Evolutionary conservation across 2,329 filamentous ascomycete species (phyloP).

Genomic region (Pseudogymnoascus verrucosus): DNA sequence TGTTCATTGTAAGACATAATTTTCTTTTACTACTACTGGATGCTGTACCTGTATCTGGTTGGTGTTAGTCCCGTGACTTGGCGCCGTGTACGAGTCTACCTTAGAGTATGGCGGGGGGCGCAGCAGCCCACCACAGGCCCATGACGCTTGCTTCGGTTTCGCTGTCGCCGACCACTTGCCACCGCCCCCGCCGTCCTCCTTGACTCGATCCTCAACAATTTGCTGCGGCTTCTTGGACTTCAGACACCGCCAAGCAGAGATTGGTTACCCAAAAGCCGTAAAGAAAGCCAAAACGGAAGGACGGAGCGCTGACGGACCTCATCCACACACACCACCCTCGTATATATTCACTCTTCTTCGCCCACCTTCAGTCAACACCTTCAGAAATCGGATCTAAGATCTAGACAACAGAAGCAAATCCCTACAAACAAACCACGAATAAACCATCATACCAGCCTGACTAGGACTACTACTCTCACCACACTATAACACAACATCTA

Average conservation of each 20-base stretch:
- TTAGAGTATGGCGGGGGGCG: slow-evolving; percentile 4
- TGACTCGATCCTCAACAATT: slow-evolving; percentile 16
- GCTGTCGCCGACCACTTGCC: slow-evolving; percentile 10
- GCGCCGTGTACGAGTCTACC: slow-evolving; percentile 4
- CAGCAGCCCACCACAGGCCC: not conserved
- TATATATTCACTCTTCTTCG: not conserved
- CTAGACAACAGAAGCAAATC: not conserved
- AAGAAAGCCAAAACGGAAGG: not conserved
- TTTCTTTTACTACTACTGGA: not conserved
- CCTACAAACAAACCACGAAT: not conserved
- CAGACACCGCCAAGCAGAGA: slow-evolving; percentile 2
- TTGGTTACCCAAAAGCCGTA: not conserved
- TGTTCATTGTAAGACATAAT: not conserved
- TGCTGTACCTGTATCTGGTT: not conserved
- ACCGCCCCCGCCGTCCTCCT: slow-evolving; percentile 21
- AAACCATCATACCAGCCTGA: not conserved
- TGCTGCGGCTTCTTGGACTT: slow-evolving; percentile 1
- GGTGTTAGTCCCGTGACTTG: not conserved
- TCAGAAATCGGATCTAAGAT: not conserved
- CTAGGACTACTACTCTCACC: not conserved
- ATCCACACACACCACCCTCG: not conserved
- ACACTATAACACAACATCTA: not conserved
- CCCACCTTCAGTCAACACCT: not conserved
- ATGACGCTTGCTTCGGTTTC: slow-evolving; percentile 7
- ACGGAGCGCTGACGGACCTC: not conserved